A percentile compares a stretch with the other conserved stretches of the same genome.
These are phyloP conservation scores for Moesziomyces sp. DNA, from an alignment of 1,284 basidiomycete genomes.

Conservation along the genomic window DNA sequence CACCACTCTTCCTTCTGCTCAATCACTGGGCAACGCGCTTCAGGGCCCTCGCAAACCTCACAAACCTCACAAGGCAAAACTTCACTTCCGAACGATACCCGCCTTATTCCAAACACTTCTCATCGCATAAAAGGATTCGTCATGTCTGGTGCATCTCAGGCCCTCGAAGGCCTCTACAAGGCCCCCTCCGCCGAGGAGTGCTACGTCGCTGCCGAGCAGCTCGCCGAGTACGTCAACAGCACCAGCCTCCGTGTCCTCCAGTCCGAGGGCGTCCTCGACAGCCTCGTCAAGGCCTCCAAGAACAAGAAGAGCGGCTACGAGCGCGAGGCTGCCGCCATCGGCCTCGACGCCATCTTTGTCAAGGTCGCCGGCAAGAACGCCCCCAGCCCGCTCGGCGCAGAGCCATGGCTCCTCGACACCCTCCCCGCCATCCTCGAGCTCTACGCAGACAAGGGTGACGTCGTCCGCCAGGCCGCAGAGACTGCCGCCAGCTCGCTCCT, in stretches of 20 bases:
- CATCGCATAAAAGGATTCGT: background rate
- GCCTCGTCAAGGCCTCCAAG: slow-evolving; percentile 74
- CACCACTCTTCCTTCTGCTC: background rate
- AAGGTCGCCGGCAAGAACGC: slow-evolving; percentile 67
- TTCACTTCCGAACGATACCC: background rate
- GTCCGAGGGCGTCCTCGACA: slow-evolving; percentile 66
- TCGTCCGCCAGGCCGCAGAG: slow-evolving; percentile 84
- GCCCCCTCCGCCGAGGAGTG: slow-evolving; percentile 59
- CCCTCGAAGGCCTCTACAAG: slow-evolving; percentile 54
- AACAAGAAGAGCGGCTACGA: slow-evolving; percentile 88
- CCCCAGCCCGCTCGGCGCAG: slow-evolving; percentile 76
- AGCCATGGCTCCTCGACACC: slow-evolving; percentile 83
- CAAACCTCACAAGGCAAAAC: background rate
- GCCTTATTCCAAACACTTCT: background rate
- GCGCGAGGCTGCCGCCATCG: slow-evolving; percentile 89
- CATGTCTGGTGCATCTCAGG: slow-evolving; percentile 40
- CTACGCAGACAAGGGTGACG: slow-evolving; percentile 93
- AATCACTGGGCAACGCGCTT: background rate
- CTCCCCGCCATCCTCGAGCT: slow-evolving; percentile 84
- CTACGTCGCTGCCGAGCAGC: slow-evolving; percentile 65
- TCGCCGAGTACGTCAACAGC: slow-evolving; percentile 67
- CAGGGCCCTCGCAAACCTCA: too few species aligned
- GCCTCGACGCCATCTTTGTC: slow-evolving; percentile 68
- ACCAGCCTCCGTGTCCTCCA: slow-evolving; percentile 66
- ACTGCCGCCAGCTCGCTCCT: slow-evolving; percentile 86